Conservation (phyloP, 306 rosid species). For the Erythrophleum fordii region DNA sequence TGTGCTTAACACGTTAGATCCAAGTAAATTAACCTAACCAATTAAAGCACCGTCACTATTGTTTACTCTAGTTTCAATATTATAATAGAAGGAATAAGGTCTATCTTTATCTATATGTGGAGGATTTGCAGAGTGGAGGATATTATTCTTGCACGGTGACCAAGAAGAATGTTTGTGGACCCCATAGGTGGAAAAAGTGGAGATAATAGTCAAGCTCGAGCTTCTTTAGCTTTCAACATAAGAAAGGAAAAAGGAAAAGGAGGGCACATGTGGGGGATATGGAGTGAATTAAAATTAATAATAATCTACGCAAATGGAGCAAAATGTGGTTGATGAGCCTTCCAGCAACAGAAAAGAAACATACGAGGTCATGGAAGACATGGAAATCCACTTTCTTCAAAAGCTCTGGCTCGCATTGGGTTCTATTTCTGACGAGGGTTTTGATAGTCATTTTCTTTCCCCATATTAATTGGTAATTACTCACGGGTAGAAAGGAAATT, state of each 20-base stretch:
- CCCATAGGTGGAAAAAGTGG: conserved; percentile 47
- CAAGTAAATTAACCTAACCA: not conserved
- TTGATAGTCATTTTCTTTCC: not conserved
- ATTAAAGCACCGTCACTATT: not conserved
- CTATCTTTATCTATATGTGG: not conserved
- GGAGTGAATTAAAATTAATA: conserved; percentile 30
- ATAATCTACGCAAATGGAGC: conserved; percentile 38
- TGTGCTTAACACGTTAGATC: conserved; percentile 16
- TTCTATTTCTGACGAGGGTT: not conserved
- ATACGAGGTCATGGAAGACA: conserved; percentile 32
- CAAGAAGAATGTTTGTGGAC: conserved; percentile 78
- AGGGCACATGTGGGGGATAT: conserved; percentile 35
- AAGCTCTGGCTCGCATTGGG: not conserved
- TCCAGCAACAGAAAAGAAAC: conserved; percentile 1
- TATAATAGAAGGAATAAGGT: conserved; percentile 6
- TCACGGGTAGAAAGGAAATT: not conserved
- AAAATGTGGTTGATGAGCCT: conserved; percentile 23
- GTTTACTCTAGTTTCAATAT: not conserved
- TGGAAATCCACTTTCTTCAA: conserved; percentile 31
- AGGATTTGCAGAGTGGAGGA: conserved; percentile 47
- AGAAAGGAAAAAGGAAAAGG: conserved; percentile 31
- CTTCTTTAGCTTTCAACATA: conserved; percentile 53
- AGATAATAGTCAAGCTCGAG: conserved; percentile 45
- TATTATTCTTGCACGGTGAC: conserved; percentile 57
- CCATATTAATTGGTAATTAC: not conserved